These are phyloP conservation scores for Candida sanyaensis DNA, from an alignment of 1,139 yeast species.

Conservation along the genomic window DNA sequence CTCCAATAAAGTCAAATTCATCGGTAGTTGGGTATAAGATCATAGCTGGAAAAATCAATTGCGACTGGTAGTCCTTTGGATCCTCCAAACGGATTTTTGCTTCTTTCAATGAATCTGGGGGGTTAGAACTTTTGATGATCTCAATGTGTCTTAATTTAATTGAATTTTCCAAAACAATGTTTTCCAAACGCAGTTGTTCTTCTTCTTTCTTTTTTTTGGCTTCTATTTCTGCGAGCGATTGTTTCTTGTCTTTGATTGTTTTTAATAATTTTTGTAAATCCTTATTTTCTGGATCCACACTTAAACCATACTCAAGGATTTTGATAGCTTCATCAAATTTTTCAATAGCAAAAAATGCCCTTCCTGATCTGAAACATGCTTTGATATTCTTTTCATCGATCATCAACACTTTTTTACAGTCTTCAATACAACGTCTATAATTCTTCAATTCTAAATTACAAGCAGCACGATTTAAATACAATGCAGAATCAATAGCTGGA, in stretches of 20 bases:
- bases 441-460: conserved; percentile 85
- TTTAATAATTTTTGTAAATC: conserved; percentile 49
- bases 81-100: conserved; percentile 63
- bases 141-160: conserved; percentile 55
- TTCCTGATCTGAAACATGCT: conserved; percentile 84
- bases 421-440: conserved; percentile 83
- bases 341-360: conserved; percentile 71
- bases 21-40: conserved; percentile 81
- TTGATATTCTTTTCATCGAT: conserved; percentile 72
- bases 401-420: conserved; percentile 71
- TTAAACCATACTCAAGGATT: conserved; percentile 64
- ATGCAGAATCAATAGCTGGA: conserved; percentile 54
- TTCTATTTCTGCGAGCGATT: conserved; percentile 31
- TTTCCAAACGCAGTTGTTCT: conserved; percentile 30
- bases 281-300: conserved; percentile 57
- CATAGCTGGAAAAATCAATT: conserved; percentile 76
- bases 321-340: conserved; percentile 72
- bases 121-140: conserved; percentile 49
- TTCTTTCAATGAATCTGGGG: conserved; percentile 51
- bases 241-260: conserved; percentile 43
- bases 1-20: conserved; percentile 81
- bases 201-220: conserved; percentile 34
- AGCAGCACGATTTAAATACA: conserved; percentile 84
- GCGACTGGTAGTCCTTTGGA: conserved; percentile 72
- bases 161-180: conserved; percentile 50